Evolutionary conservation across 2,329 filamentous ascomycete species (phyloP), one percentile per base, ranked within the genome.

Genomic region (Phoma herbarum): DNA sequence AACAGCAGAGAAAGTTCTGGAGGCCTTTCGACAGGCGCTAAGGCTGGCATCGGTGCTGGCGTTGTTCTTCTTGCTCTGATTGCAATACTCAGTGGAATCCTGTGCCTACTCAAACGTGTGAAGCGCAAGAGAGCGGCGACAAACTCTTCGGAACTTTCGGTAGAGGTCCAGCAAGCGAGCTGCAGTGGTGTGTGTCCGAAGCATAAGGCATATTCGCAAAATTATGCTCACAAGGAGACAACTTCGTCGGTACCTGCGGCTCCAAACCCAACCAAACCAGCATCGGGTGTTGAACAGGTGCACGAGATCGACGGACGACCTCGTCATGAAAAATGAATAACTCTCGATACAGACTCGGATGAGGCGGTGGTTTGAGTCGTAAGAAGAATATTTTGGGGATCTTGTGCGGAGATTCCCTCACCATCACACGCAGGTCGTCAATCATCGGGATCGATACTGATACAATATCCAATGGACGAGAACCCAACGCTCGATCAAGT

Each of bases 331-430:
- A 48, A 48, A 14, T 25, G 16, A 26, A n/a, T 3, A n/a, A 22
- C 2, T 5, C 9, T 8, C 2, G n/a, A 4, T 12, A 33, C 9
- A 4, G 14, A 12, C 11, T 33, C 4, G 31, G 2, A 12, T n/a
- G 2, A 33, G 31, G 5, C 10, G 2, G 10, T 5, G 5, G 2
- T 4, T 33, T n/a, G n/a, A 12, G 5, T 14, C 11, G 31, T 16
- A 14, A 12, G 31, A 11, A 28, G 4, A 28, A 28, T 3, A 8
- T 4, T 4, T 14, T 33, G 5, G 14, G 14, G 14, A n/a, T 33
- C 45, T 57, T 2, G 42, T n/a, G 14, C 62, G 57, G 1, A 63
- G 37, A 11, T 11, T 9, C 26, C n/a, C n/a, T n/a, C n/a, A n/a
- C n/a, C n/a, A n/a, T n/a, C n/a, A n/a, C n/a, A n/a, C n/a, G n/a